Base-by-base conservation (phyloP, 2,329 filamentous ascomycete species). In the Malbranchea zuffiana region DNA sequence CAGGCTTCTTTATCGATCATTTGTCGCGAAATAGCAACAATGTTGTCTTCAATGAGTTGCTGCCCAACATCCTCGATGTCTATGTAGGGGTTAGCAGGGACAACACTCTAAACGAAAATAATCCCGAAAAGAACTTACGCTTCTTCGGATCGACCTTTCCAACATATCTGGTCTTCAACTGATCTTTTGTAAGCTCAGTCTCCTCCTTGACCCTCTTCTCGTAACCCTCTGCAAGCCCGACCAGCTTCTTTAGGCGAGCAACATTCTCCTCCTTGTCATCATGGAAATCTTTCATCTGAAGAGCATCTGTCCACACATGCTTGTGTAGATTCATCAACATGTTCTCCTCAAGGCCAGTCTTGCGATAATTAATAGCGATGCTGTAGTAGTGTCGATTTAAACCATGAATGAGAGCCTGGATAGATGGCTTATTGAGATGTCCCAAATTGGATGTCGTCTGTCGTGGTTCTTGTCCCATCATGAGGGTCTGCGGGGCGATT, bases 291-390 rank as follows among this genome's bases (percentile, higher is more conserved):
- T 88, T 83, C 86, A 98, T 96, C 59, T 94, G 78, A 47, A 98
- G 64, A 4, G 88, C 90, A 62, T 98, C 90, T 1, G 92, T 98
- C 90, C 90, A 98, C 29, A 95, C 87, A 50, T 96, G 90, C 72
- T 98, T 98, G 74, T 98, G 90, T 48, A 98, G 69, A 60, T 98
- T 98, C 92, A 98, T 98, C 53, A 98, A 65, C 90, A 98, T 98
- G 64, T 94, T 96, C 71, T 98, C 92, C 61, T 98, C 90, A 34
- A 98, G 70, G 1, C 85, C 88, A 0, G 88, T 94, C 71, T 98
- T 98, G 57, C 88, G 75, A 66, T 98, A 98, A 66, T 95, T 87
- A 67, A 98, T 96, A 42, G 77, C 88, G 57, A 98, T 98, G 52
- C 85, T 94, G 72, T 98, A 98, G 72, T 98, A 98, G 69, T 98